phyloP scores from a whole-genome alignment of 1,284 basidiomycete genomes.

The Apiotrichum mycotoxinovorans region DNA sequence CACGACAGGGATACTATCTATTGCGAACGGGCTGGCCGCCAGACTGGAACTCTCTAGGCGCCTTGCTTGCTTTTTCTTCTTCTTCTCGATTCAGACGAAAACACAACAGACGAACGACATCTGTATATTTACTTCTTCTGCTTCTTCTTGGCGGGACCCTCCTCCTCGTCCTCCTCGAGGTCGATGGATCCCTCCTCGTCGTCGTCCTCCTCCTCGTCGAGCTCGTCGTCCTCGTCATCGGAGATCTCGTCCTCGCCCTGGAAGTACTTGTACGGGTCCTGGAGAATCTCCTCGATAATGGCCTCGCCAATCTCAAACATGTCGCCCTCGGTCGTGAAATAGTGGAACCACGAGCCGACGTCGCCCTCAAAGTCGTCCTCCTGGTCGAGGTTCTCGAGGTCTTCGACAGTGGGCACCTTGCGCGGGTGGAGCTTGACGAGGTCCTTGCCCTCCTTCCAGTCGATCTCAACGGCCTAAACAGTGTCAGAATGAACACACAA shows the following conservation, averaged over 20 bases:
- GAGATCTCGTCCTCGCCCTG: slow-evolving; percentile 26
- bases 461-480: slow-evolving; percentile 40
- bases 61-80: too few relatives aligned
- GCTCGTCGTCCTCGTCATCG: slow-evolving; percentile 31
- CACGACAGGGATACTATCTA: too few relatives aligned
- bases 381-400: slow-evolving; percentile 17
- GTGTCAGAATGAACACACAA: neutral
- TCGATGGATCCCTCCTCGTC: slow-evolving; percentile 45
- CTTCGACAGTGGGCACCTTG: slow-evolving; percentile 22
- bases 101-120: too few relatives aligned
- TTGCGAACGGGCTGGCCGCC: too few relatives aligned
- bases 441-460: slow-evolving; percentile 55
- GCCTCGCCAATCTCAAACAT: slow-evolving; percentile 21
- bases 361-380: slow-evolving; percentile 45
- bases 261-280: slow-evolving; percentile 41
- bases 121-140: neutral
- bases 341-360: slow-evolving; percentile 53
- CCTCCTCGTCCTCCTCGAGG: slow-evolving; percentile 39
- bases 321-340: slow-evolving; percentile 49
- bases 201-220: slow-evolving; percentile 39
- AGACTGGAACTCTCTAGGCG: too few relatives aligned
- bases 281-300: slow-evolving; percentile 34
- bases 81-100: too few relatives aligned
- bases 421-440: slow-evolving; percentile 50
- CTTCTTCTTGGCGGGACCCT: slow-evolving; percentile 38